These are phyloP conservation scores for Rehmannia glutinosa DNA, from an alignment of 257 asterid genomes.

Conservation along the genomic window DNA sequence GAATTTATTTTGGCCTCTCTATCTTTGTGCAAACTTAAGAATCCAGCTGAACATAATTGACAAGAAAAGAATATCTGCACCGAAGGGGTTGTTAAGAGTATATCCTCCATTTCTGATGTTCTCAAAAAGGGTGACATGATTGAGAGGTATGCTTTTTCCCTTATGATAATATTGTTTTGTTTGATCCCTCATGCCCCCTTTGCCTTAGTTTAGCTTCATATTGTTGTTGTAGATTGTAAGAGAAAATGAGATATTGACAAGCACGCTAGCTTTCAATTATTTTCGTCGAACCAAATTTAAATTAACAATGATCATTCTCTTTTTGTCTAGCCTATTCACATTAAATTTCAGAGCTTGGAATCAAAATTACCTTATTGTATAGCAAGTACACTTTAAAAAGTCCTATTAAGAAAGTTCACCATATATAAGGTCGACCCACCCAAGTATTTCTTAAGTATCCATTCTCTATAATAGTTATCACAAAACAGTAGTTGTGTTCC, in stretches of 20 bases:
- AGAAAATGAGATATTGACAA: background rate
- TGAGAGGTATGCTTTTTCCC: constrained; percentile 18
- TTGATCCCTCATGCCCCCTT: background rate
- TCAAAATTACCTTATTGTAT: background rate
- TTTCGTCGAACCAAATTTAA: background rate
- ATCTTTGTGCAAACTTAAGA: constrained; percentile 7
- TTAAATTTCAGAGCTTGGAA: background rate
- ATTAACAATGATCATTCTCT: background rate
- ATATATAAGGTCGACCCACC: too few relatives aligned
- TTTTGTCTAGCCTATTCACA: background rate
- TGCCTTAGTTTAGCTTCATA: background rate
- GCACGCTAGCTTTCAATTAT: background rate
- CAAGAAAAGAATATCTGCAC: background rate
- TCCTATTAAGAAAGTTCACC: too few relatives aligned
- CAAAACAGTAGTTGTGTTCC: too few relatives aligned
- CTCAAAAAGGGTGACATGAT: constrained; percentile 1
- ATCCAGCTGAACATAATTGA: constrained; percentile 9
- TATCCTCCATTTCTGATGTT: background rate
- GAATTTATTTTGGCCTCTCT: background rate
- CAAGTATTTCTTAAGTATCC: too few relatives aligned
- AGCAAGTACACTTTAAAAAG: background rate
- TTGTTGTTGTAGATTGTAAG: background rate
- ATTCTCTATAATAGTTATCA: too few relatives aligned
- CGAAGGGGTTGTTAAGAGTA: background rate
- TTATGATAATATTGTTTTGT: background rate